Evolutionary conservation across 768 basidiomycete genomes (phyloP), one percentile per base, ranked within the genome.

Genomic region (Mycena kentingensis): DNA sequence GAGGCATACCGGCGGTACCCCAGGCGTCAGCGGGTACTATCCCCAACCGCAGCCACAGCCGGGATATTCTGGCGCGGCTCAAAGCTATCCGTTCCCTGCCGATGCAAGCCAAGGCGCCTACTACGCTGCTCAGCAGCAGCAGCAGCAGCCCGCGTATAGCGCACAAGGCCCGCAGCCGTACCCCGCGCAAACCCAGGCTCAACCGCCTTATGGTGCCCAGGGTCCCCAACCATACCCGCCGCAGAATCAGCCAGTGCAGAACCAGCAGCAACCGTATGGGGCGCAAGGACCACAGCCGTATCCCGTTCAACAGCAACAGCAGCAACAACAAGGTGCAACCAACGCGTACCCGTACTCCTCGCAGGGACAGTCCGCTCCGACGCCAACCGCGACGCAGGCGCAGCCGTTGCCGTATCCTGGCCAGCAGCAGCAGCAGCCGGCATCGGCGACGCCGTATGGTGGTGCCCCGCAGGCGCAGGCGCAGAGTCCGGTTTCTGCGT

Each of bases 1-100:
- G 4, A 76, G 87, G 52, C 87, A 91, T 62, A 77, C 82, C 11
- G 85, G 80, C 42, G 75, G 86, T n/a, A n/a, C n/a, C n/a, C n/a
- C n/a, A n/a, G n/a, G n/a, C n/a, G n/a, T n/a, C n/a, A n/a, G n/a
- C 5, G 71, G 67, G 6, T 78, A 79, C 58, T 68, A 67, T 34
- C 60, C 65, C n/a, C 76, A 70, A 52, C 73, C 70, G 4, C 38
- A 39, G 34, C 65, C n/a, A 55, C 63, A 36, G 28, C 36, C 13
- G 15, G 43, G 51, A 19, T 37, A 27, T 5, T 42, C 37, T 27
- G 57, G 35, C 41, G 31, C 36, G 6, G 49, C 22, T 51, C 56
- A 11, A 61, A 58, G 41, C 54, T 66, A 42, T 60, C 57, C 34
- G 42, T 49, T 39, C 35, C 34, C 28, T 22, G 26, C 49, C 5